Conservation (phyloP, 768 basidiomycete genomes). For the Russula foetens region DNA sequence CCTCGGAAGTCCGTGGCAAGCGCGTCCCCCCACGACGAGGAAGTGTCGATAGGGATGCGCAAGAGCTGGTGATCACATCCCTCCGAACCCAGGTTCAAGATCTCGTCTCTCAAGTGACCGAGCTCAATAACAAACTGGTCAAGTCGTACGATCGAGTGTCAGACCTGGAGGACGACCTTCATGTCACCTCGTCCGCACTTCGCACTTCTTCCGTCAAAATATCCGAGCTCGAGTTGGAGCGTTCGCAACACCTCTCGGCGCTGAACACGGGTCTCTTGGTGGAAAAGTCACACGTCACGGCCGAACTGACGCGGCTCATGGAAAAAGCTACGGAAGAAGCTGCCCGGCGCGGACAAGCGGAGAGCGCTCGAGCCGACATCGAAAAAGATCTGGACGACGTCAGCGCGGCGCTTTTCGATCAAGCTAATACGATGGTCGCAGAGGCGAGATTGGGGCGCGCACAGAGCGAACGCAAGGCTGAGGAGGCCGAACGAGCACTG, state of each 20-base stretch:
- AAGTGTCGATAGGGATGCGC: constrained; percentile 47
- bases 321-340: constrained; percentile 94
- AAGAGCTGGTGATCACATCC: constrained; percentile 74
- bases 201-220: constrained; percentile 58
- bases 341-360: constrained; percentile 82
- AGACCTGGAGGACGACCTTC: constrained; percentile 84
- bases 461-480: constrained; percentile 64
- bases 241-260: constrained; percentile 79
- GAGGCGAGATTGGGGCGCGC: constrained; percentile 69
- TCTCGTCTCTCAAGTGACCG: constrained; percentile 80
- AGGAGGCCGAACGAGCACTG: constrained; percentile 68
- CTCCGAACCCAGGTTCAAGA: constrained; percentile 78
- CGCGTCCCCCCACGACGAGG: constrained; percentile 2
- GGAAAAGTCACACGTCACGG: constrained; percentile 82
- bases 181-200: constrained; percentile 51
- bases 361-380: constrained; percentile 70
- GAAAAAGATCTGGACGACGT: constrained; percentile 95
- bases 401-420: constrained; percentile 79
- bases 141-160: constrained; percentile 87
- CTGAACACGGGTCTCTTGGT: constrained; percentile 89
- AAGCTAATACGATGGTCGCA: constrained; percentile 98
- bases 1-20: constrained; percentile 4
- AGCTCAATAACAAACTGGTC: constrained; percentile 90
- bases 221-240: constrained; percentile 75
- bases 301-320: constrained; percentile 90